Base-by-base conservation (phyloP, 1,284 basidiomycete species). In the Ganoderma meredithae region DNA sequence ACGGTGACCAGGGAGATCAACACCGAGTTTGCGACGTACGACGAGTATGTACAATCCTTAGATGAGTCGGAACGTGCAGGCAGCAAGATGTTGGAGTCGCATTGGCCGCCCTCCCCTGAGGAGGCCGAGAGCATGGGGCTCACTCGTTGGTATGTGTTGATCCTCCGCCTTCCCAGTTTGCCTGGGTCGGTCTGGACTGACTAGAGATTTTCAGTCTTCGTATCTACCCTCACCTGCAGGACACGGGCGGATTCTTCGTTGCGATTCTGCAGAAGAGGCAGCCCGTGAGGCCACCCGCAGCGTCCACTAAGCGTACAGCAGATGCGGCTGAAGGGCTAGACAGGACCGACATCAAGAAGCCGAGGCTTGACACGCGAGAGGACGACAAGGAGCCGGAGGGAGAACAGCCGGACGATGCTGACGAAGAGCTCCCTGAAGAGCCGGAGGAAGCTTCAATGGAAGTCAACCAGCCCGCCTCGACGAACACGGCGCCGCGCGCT, bases 221-320 rank as follows among this genome's bases (percentile, higher is more conserved):
- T 58, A 89, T 98, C 71, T 95, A 98, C 76, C 97, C 98, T 3
- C 97, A 99, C 79, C 83, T 98, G 55, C 97, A 99, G 82, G 94
- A 99, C 79, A 96, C 97, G 0, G 98, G 98, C 13, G 98, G 96
- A 0, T 99, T 99, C 83, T 99, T 98, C 76, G 91, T 99, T 33
- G 95, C 96, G 19, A 92, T 98, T 0, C 82, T 99, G 43, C 89
- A 96, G 76, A 87, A 82, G 68, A 77, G 69, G 64, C 64, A 73
- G 8, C 70, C 63, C 5, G 61, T 61, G 9, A 64, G 63, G 40
- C 12, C 64, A 33, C 49, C 58, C 19, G 17, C 56, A 19, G 52
- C 73, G 55, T 17, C 60, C 41, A 55, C 64, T 44, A 91, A 90
- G 75, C 83, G 89, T 9, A 77, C 76, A 1, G 85, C 83, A 0